Base-by-base conservation (phyloP, 306 rosid species). In the Vigna reflexopilosa region DNA sequence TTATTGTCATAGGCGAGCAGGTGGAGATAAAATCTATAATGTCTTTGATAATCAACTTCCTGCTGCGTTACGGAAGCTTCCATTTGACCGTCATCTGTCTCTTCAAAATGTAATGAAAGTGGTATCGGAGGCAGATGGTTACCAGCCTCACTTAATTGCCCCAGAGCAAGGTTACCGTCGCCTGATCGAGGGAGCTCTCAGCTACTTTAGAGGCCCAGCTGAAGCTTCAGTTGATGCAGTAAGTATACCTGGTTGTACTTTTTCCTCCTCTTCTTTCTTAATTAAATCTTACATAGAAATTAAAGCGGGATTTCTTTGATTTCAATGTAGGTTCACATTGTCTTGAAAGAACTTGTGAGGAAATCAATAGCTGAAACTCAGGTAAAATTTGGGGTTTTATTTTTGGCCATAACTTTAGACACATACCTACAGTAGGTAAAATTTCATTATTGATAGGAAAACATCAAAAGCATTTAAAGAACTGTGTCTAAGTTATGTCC, bases 171-270 rank as follows among this genome's bases (percentile, higher is more conserved):
- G 99, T 78, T 95, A 95, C 82, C 88, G 98, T 50, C 96, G 99
- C 48, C 87, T 95, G 52, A 95, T 95, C 58, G 99, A 95, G 59
- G 90, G 98, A 22, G 67, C 99, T 56, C 91, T 95, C 12, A 79
- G 80, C 75, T 95, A 91, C 87, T 95, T 95, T 77, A 88, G 94
- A 67, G 99, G 99, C 57, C 98, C 99, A 12, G 91, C 99, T 69
- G 99, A 95, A 83, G 99, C 99, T 81, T 95, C 98, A 30, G 99
- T 95, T 20, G 99, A 93, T 85, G 99, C 99, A 68, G 99, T 95
- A 87, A 82, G 93, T 72, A 63, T 6, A 72, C 84, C 14, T 79
- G n/a, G 61, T 57, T 74, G 48, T 58, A 13, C 19, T 20, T 65
- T 67, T 7, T 5, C 72, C 26, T 40, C 9, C 11, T 45, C 3